Conservation (phyloP, 352 stramenopile species). For the Globisporangium polare region DNA sequence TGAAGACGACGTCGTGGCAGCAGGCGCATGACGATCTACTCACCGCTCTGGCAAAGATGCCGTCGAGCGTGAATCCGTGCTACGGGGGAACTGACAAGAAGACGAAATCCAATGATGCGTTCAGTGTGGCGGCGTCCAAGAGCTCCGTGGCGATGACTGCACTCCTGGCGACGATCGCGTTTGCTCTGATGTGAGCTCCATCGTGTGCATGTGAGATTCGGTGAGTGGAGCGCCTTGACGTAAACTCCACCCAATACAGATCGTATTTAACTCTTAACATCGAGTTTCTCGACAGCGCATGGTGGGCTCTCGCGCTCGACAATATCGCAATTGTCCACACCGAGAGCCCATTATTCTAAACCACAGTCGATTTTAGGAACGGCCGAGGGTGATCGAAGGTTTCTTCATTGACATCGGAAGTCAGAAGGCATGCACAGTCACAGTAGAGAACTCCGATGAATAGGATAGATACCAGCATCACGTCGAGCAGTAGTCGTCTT, state of each 20-base stretch:
- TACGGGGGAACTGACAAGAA: slow-evolving; percentile 32
- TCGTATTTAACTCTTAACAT: no score
- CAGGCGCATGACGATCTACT: slow-evolving; percentile 46
- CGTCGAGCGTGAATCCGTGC: slow-evolving; percentile 47
- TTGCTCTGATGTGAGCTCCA: background rate
- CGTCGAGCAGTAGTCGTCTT: no score
- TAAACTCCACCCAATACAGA: background rate
- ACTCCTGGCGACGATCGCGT: background rate
- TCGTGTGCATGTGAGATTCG: background rate
- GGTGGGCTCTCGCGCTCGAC: no score
- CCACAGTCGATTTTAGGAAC: no score
- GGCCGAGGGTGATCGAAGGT: no score
- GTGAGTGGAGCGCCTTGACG: background rate
- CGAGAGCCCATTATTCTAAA: no score
- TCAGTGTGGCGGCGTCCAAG: background rate
- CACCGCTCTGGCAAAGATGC: slow-evolving; percentile 36
- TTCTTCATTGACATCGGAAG: no score
- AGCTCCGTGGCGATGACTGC: background rate
- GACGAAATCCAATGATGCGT: background rate
- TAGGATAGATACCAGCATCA: no score
- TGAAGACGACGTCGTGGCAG: slow-evolving; percentile 54
- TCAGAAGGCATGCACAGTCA: no score
- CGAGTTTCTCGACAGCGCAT: no score
- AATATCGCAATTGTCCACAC: no score
- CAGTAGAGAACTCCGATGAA: no score